Evolutionary conservation across 176 grass and related monocot genomes (phyloP).

Genomic region (Canna indica): DNA sequence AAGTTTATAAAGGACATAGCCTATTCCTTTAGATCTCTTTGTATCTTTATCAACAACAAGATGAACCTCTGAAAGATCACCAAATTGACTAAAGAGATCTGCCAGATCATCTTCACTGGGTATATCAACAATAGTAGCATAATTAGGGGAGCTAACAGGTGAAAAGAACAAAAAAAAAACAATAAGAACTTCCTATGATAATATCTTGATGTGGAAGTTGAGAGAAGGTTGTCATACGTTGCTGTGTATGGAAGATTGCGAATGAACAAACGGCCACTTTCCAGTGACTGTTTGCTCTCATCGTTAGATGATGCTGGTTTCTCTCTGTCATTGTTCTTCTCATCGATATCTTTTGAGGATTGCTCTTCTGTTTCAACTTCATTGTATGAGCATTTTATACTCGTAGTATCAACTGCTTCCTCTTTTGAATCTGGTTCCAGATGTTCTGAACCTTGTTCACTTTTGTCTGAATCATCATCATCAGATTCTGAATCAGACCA

Average conservation of each 20-base stretch:
- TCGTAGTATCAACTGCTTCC: neutral
- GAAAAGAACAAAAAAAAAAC: constrained; percentile 1
- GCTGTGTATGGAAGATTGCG: constrained; percentile 91
- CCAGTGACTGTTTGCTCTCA: constrained; percentile 69
- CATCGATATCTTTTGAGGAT: constrained; percentile 3
- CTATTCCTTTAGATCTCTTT: constrained; percentile 73
- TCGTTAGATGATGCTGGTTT: constrained; percentile 30
- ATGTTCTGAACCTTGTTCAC: constrained; percentile 26
- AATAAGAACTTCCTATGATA: neutral
- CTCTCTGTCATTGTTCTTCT: constrained; percentile 4
- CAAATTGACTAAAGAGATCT: constrained; percentile 60
- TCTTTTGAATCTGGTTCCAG: constrained; percentile 24
- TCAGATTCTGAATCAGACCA: constrained; percentile 91
- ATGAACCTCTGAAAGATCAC: constrained; percentile 71
- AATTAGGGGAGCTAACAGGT: constrained; percentile 17
- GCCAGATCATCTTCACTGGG: constrained; percentile 81
- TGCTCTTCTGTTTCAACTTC: constrained; percentile 23
- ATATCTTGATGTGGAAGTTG: neutral
- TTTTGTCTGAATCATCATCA: constrained; percentile 18
- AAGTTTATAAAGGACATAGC: constrained; percentile 77
- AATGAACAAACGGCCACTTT: constrained; percentile 76
- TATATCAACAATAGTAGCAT: constrained; percentile 23
- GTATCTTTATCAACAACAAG: constrained; percentile 80
- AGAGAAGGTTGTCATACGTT: constrained; percentile 32
- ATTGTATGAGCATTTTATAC: constrained; percentile 27